Percentiles rank a stretch among this genome's conserved stretches.
Evolutionary conservation across 208 protist genomes (phyloP).

Genomic region (Trichomonas tenax): DNA sequence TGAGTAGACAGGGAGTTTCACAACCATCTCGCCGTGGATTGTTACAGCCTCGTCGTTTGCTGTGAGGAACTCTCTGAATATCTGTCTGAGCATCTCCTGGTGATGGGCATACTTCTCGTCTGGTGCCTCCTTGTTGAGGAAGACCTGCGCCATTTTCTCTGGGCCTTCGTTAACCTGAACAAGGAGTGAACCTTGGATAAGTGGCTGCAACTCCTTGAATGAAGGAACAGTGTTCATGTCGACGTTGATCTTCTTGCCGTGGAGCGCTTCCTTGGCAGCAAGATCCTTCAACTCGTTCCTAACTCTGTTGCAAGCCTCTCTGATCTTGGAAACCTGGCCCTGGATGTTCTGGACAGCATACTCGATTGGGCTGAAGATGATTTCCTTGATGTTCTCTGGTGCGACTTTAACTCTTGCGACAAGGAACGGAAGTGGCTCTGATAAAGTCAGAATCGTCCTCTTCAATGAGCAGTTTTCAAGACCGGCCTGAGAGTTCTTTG

Average conservation of each 20-base stretch:
- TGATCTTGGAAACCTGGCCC: neutral
- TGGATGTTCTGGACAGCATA: neutral
- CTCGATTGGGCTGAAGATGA: neutral
- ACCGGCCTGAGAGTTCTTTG: neutral
- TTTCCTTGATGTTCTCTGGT: neutral
- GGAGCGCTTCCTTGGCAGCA: neutral
- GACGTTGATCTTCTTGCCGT: neutral
- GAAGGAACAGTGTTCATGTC: neutral
- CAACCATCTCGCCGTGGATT: neutral
- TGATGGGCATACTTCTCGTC: neutral
- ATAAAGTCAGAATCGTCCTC: neutral
- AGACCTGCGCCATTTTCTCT: neutral
- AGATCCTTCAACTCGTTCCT: neutral
- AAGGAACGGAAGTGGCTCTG: neutral
- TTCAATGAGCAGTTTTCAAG: neutral
- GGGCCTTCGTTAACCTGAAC: constrained; percentile 15
- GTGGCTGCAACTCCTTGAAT: neutral
- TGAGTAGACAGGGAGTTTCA: neutral
- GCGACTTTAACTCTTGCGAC: neutral
- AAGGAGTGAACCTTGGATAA: neutral
- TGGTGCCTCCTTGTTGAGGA: neutral
- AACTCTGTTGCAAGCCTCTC: neutral
- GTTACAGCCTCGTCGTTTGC: neutral
- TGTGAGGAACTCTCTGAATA: neutral
- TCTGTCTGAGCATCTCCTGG: neutral